These are phyloP conservation scores for Saccharomycopsis oosterbeekiorum DNA, from an alignment of 805 yeast genomes.

Conservation along the genomic window DNA sequence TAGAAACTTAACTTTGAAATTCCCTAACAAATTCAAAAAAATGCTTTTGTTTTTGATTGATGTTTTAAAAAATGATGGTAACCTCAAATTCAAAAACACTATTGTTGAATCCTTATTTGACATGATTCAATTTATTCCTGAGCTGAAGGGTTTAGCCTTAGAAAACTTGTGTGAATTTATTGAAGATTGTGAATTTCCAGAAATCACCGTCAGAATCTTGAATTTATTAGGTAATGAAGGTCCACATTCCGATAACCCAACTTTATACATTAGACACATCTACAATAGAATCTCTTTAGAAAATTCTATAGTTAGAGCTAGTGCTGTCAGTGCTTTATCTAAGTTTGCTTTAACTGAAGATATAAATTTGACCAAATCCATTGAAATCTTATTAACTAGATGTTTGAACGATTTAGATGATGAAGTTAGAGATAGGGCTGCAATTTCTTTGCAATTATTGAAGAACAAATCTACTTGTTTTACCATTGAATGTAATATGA, in stretches of 20 bases:
- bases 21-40: conserved; percentile 81
- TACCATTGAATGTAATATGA: conserved; percentile 14
- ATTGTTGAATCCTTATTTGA: conserved; percentile 91
- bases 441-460: conserved; percentile 67
- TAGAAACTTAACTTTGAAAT: conserved; percentile 81
- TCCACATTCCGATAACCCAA: conserved; percentile 76
- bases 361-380: conserved; percentile 52
- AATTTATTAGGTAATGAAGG: conserved; percentile 93
- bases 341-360: conserved; percentile 81
- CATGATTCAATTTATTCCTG: conserved; percentile 77
- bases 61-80: conserved; percentile 84
- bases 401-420: conserved; percentile 86
- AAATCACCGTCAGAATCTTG: conserved; percentile 83
- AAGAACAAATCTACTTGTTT: conserved; percentile 26
- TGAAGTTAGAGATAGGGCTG: conserved; percentile 97
- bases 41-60: conserved; percentile 77
- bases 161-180: conserved; percentile 91
- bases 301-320: conserved; percentile 89
- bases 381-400: conserved; percentile 66
- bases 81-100: conserved; percentile 71
- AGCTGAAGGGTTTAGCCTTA: conserved; percentile 71
- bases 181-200: conserved; percentile 96
- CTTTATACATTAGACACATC: conserved; percentile 87
- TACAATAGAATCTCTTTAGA: conserved; percentile 95
- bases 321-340: conserved; percentile 87